A percentile compares a stretch with the other conserved stretches of the same genome.
Evolutionary conservation across 1,139 yeast genomes (phyloP).

Genomic region (Candida anutae): DNA sequence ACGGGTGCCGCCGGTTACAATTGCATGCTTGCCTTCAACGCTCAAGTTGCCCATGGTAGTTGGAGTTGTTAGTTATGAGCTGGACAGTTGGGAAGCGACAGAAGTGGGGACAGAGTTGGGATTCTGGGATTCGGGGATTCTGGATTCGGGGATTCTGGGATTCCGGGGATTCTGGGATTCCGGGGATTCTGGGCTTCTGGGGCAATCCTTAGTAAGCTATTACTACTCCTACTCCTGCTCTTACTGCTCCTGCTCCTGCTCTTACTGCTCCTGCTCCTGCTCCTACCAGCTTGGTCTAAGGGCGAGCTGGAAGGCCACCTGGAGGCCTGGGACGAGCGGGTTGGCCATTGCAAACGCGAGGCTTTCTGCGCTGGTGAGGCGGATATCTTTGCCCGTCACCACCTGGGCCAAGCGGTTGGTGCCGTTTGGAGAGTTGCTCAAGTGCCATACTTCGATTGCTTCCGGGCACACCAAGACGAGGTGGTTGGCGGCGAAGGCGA

Average conservation of each 20-base stretch:
- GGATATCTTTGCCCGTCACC: constrained; percentile 61
- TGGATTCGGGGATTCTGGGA: no score
- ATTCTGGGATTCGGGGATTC: no score
- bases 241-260: no score
- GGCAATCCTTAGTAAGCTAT: no score
- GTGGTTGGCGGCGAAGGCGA: constrained; percentile 51
- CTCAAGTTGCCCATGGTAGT: constrained; percentile 41
- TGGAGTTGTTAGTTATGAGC: no score
- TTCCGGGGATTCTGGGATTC: no score
- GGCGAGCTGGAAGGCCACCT: constrained; percentile 33
- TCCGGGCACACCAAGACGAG: constrained; percentile 61
- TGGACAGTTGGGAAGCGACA: no score
- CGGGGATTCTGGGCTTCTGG: no score
- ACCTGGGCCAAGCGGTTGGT: constrained; percentile 60
- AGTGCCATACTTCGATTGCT: constrained; percentile 60
- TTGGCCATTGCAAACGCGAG: constrained; percentile 59
- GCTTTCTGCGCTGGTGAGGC: constrained; percentile 35
- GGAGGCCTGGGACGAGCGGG: constrained; percentile 60
- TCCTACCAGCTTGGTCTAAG: no score
- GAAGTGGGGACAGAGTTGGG: no score
- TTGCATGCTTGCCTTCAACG: constrained; percentile 60
- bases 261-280: no score
- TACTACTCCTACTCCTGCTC: no score
- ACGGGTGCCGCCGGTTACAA: constrained; percentile 74
- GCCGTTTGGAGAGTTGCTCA: constrained; percentile 44